These are phyloP conservation scores for Trypanosoma rangeli DNA, from an alignment of 208 protist species.

Conservation along the genomic window DNA sequence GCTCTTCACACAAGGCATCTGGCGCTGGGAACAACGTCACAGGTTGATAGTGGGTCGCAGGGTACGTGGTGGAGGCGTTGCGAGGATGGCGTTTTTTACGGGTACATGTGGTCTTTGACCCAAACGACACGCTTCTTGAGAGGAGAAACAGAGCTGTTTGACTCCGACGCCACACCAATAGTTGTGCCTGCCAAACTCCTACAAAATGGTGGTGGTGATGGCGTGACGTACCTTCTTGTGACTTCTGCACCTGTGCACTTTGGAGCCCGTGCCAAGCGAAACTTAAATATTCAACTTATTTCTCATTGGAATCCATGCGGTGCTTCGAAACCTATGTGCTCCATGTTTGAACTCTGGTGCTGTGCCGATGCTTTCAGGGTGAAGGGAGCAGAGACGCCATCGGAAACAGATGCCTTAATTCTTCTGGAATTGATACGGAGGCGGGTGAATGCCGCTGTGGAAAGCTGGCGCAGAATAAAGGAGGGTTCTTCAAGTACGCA, in stretches of 20 bases:
- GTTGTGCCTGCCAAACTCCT: slow-evolving; percentile 25
- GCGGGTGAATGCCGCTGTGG: slow-evolving; percentile 15
- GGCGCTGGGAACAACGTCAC: not conserved
- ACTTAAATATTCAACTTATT: slow-evolving; percentile 36
- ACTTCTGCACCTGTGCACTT: slow-evolving; percentile 36
- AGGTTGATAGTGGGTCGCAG: not conserved
- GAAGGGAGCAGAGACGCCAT: not conserved
- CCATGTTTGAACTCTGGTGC: slow-evolving; percentile 64
- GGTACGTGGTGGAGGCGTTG: slow-evolving; percentile 1
- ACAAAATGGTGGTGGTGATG: not conserved
- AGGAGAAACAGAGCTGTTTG: not conserved
- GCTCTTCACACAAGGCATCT: slow-evolving; percentile 1
- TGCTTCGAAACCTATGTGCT: slow-evolving; percentile 16
- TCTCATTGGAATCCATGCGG: slow-evolving; percentile 64
- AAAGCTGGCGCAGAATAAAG: not conserved
- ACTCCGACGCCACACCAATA: not conserved
- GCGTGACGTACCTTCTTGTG: slow-evolving; percentile 27
- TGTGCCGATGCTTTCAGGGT: slow-evolving; percentile 13
- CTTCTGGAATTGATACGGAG: slow-evolving; percentile 7
- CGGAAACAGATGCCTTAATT: not conserved
- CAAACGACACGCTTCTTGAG: not conserved
- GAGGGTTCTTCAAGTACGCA: not conserved
- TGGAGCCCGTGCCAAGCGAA: slow-evolving; percentile 7
- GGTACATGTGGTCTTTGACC: slow-evolving; percentile 52
- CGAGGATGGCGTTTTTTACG: slow-evolving; percentile 37